Conservation (phyloP, 805 yeast genomes). For the Phaffomyces thermotolerans region DNA sequence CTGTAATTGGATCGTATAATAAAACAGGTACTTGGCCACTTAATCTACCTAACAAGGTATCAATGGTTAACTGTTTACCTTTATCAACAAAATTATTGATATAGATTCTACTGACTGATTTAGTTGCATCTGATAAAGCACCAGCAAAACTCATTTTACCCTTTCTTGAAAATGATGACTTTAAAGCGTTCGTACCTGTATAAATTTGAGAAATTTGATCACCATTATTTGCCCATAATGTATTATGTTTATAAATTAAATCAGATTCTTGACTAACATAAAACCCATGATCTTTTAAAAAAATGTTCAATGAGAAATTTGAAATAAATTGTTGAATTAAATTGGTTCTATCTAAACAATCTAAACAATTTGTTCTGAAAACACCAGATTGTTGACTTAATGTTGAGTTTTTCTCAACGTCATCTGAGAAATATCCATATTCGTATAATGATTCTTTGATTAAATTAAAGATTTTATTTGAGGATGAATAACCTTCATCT, state of each 20-base stretch:
- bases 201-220: constrained; percentile 93
- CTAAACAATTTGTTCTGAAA: constrained; percentile 89
- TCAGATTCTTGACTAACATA: constrained; percentile 39
- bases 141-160: constrained; percentile 98
- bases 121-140: constrained; percentile 94
- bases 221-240: constrained; percentile 97
- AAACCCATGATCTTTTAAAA: constrained; percentile 36
- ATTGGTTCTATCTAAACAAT: constrained; percentile 91
- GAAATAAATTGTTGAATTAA: constrained; percentile 82
- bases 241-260: constrained; percentile 65
- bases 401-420: constrained; percentile 44
- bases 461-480: constrained; percentile 56
- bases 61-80: constrained; percentile 84
- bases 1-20: constrained; percentile 83
- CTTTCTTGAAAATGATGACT: constrained; percentile 87
- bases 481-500: constrained; percentile 84
- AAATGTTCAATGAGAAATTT: constrained; percentile 54
- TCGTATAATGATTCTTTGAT: constrained; percentile 61
- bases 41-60: constrained; percentile 73
- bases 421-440: constrained; percentile 79
- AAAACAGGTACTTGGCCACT: constrained; percentile 64
- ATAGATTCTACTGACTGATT: constrained; percentile 90
- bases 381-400: constrained; percentile 81
- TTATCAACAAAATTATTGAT: constrained; percentile 94
- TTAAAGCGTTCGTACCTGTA: constrained; percentile 96